Conservation (phyloP, 1,139 yeast species). For the Yamadazyma buinensis region DNA sequence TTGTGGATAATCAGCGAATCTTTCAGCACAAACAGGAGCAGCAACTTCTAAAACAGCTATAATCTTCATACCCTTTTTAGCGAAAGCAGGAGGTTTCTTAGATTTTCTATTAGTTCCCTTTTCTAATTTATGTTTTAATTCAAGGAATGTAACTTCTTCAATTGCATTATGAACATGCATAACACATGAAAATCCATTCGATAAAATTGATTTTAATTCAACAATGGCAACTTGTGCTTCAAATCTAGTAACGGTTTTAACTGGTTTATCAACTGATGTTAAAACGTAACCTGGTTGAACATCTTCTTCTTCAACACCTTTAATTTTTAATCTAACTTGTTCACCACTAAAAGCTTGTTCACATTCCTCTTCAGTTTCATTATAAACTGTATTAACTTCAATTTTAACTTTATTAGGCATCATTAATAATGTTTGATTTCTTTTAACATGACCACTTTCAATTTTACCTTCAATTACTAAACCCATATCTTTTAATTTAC, state of each 20-base stretch:
- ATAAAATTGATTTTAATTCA: constrained; percentile 87
- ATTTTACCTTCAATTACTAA: constrained; percentile 97
- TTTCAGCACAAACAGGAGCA: constrained; percentile 90
- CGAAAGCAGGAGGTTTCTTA: constrained; percentile 96
- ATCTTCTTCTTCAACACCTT: constrained; percentile 97
- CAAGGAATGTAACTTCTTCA: constrained; percentile 84
- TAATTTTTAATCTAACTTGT: constrained; percentile 88
- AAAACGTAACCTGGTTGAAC: constrained; percentile 87
- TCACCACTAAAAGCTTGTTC: constrained; percentile 92
- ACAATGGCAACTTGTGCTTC: constrained; percentile 98
- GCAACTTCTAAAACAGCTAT: constrained; percentile 85
- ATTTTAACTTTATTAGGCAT: constrained; percentile 89
- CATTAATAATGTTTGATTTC: constrained; percentile 68
- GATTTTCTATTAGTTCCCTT: constrained; percentile 96
- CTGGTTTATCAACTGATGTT: constrained; percentile 82
- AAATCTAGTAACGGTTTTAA: constrained; percentile 82
- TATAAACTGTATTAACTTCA: constrained; percentile 82
- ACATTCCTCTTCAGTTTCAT: constrained; percentile 95
- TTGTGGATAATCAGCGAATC: constrained; percentile 88
- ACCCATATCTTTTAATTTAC: constrained; percentile 95
- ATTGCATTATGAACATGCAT: constrained; percentile 99
- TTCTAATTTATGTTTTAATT: constrained; percentile 87
- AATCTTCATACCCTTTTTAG: constrained; percentile 98
- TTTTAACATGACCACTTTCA: constrained; percentile 90
- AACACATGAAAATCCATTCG: constrained; percentile 95